A percentile compares a stretch with the other conserved stretches of the same genome.
Evolutionary conservation across 768 basidiomycete species (phyloP).

Genomic region (Mycena leptocephala): DNA sequence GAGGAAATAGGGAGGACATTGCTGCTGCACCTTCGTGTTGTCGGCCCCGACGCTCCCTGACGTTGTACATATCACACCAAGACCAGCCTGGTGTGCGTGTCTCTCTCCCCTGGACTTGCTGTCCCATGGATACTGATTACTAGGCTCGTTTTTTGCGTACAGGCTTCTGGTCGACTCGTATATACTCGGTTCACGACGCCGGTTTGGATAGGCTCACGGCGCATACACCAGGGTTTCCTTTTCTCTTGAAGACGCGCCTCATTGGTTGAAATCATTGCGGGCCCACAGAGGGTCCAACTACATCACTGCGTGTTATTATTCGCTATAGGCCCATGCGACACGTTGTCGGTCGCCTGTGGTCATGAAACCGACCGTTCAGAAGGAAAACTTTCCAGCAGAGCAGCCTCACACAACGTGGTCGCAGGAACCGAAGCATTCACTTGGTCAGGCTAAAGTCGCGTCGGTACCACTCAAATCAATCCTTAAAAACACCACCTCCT

Average conservation of each 20-base stretch:
- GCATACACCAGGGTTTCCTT: background rate
- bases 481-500: slow-evolving; percentile 24
- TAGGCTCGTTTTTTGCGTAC: background rate
- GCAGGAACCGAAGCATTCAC: background rate
- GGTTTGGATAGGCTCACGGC: background rate
- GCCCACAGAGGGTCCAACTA: background rate
- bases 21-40: background rate
- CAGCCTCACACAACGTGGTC: background rate
- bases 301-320: background rate
- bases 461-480: slow-evolving; percentile 32
- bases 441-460: slow-evolving; percentile 14
- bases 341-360: slow-evolving; percentile 4
- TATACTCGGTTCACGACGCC: slow-evolving; percentile 1
- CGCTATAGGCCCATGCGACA: slow-evolving; percentile 22
- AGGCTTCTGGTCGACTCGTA: background rate
- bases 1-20: slow-evolving; percentile 10
- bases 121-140: background rate
- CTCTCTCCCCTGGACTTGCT: background rate
- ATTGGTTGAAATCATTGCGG: background rate
- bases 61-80: slow-evolving; percentile 18
- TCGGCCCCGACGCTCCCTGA: background rate
- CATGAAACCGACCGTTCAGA: slow-evolving; percentile 36
- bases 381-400: slow-evolving; percentile 30
- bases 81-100: slow-evolving; percentile 15
- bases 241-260: background rate